Evolutionary conservation across 257 asterid species (phyloP).

Genomic region (Solanum microdontum): DNA sequence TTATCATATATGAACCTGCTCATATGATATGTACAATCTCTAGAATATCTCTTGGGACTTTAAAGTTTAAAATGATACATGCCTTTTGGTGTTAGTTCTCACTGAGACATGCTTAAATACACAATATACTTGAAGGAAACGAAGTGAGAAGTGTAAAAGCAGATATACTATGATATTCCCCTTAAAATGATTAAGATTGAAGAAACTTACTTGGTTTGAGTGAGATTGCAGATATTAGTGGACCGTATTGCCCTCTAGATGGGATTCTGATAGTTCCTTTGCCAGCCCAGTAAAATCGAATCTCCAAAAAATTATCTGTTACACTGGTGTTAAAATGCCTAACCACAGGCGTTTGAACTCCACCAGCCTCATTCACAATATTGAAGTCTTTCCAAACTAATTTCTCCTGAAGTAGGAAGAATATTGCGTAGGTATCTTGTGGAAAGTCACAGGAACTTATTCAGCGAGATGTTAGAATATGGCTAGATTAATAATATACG

Average conservation of each 20-base stretch:
- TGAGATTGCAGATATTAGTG: slow-evolving; percentile 78
- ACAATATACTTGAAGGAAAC: background rate
- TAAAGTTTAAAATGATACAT: background rate
- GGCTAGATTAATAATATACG: background rate
- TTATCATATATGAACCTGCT: background rate
- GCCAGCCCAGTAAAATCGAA: slow-evolving; percentile 74
- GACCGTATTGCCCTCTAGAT: slow-evolving; percentile 65
- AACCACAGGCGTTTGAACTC: slow-evolving; percentile 47
- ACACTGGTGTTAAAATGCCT: slow-evolving; percentile 41
- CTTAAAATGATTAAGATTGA: background rate
- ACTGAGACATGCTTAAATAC: background rate
- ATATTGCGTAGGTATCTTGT: background rate
- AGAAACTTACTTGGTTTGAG: slow-evolving; percentile 53
- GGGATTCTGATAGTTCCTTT: slow-evolving; percentile 82
- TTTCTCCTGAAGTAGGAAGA: slow-evolving; percentile 33
- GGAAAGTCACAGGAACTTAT: background rate
- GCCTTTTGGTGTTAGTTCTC: background rate
- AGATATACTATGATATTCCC: background rate
- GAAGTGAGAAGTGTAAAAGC: background rate
- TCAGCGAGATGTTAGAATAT: background rate
- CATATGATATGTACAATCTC: background rate
- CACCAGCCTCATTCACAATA: slow-evolving; percentile 63
- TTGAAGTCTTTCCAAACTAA: slow-evolving; percentile 48
- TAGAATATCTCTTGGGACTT: background rate
- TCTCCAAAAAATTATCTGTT: slow-evolving; percentile 50